A percentile compares a stretch with the other conserved stretches of the same genome.
Conservation (phyloP, 129 eudicot genomes). For the Rutidosis leptorrhynchoides region DNA sequence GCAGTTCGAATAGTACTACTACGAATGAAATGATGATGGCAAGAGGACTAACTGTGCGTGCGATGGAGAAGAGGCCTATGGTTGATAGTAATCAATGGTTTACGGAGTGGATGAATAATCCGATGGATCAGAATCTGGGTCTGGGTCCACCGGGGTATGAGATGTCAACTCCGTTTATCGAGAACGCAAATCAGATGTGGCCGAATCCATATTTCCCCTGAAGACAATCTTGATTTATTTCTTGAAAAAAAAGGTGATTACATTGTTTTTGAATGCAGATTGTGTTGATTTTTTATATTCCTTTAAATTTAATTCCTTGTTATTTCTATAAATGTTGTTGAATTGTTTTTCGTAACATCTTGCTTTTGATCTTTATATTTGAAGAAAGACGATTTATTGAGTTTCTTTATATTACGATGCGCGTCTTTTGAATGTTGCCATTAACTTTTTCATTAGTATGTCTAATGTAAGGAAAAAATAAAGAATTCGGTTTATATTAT, state of each 20-base stretch:
- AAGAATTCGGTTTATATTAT: not conserved
- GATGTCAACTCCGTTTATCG: constrained; percentile 24
- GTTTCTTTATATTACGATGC: not conserved
- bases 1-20: not conserved
- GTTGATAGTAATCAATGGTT: constrained; percentile 34
- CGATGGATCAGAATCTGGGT: constrained; percentile 30
- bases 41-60: constrained; percentile 23
- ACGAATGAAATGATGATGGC: constrained; percentile 22
- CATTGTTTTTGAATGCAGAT: not conserved
- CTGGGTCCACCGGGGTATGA: constrained; percentile 33
- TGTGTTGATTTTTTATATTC: not conserved
- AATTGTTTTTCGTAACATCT: not conserved
- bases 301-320: constrained; percentile 1
- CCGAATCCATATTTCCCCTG: constrained; percentile 33
- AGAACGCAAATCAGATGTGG: constrained; percentile 26
- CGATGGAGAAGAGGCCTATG: constrained; percentile 28
- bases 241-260: constrained; percentile 2
- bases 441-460: not conserved
- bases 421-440: not conserved
- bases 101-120: constrained; percentile 38
- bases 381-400: not conserved
- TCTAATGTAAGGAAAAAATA: constrained; percentile 1
- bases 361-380: not conserved
- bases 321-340: not conserved
- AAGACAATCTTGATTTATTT: constrained; percentile 9